Percentiles rank a stretch among this genome's conserved stretches.
phyloP scores from a whole-genome alignment of 225 moss, liverwort and hornwort species.

The Ulota crispa region DNA sequence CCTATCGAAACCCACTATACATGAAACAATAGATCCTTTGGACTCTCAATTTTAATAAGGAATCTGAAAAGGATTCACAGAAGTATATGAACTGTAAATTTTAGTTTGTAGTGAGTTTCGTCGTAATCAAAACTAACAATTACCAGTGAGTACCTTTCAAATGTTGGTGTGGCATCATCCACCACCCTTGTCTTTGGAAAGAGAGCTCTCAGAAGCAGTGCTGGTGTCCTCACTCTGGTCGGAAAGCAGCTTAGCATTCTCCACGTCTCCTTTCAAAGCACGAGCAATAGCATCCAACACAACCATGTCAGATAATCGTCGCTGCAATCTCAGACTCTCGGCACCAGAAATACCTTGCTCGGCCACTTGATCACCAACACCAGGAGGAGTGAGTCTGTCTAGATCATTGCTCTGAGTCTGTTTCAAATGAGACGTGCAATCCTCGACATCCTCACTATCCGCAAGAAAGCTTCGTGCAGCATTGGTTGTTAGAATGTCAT shows the following conservation, averaged over 20 bases:
- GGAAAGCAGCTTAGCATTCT: conserved; percentile 2
- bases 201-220: conserved; percentile 12
- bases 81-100: neutral
- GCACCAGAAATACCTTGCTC: conserved; percentile 17
- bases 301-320: conserved; percentile 21
- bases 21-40: neutral
- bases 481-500: conserved; percentile 41
- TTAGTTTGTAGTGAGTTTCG: neutral
- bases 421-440: conserved; percentile 5
- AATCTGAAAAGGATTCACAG: neutral
- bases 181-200: conserved; percentile 7
- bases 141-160: conserved; percentile 2
- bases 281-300: conserved; percentile 30
- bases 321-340: conserved; percentile 25
- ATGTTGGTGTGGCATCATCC: neutral
- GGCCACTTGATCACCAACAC: conserved; percentile 2
- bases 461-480: conserved; percentile 57
- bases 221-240: neutral
- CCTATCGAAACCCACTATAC: neutral
- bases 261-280: conserved; percentile 18
- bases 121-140: neutral
- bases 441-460: conserved; percentile 30
- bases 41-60: conserved; percentile 8
- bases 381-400: conserved; percentile 1
- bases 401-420: neutral